phyloP scores from a whole-genome alignment of 176 grass and related monocot species.

The Paspalum vaginatum region DNA sequence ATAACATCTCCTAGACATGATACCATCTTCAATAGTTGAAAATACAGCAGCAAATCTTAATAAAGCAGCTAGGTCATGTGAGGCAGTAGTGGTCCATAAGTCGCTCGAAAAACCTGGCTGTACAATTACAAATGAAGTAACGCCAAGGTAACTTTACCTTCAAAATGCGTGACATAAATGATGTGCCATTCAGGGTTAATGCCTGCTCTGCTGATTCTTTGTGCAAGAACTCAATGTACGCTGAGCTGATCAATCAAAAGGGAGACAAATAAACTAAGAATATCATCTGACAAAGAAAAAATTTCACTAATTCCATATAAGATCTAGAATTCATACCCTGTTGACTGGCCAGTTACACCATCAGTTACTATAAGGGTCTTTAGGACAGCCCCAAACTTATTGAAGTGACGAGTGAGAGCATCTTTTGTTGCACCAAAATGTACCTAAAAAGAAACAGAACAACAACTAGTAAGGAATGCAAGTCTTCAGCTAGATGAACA shows the following conservation, averaged over 20 bases:
- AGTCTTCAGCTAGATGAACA: slow-evolving; percentile 3
- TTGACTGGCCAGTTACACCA: slow-evolving; percentile 76
- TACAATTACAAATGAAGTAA: neutral
- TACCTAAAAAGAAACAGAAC: slow-evolving; percentile 51
- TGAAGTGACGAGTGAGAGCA: slow-evolving; percentile 90
- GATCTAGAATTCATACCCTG: slow-evolving; percentile 64
- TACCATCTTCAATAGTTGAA: neutral
- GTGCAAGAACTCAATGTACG: slow-evolving; percentile 83
- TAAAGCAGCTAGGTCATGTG: slow-evolving; percentile 6
- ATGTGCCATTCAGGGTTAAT: slow-evolving; percentile 76
- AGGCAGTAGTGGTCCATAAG: neutral
- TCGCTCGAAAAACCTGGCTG: slow-evolving; percentile 15
- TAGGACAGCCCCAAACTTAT: slow-evolving; percentile 84
- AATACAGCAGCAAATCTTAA: neutral
- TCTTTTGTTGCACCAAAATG: slow-evolving; percentile 95
- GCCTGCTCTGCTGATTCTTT: slow-evolving; percentile 90
- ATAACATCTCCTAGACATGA: neutral
- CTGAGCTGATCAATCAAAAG: slow-evolving; percentile 54
- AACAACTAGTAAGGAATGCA: slow-evolving; percentile 26
- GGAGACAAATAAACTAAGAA: slow-evolving; percentile 5
- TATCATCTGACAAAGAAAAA: neutral
- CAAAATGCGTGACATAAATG: slow-evolving; percentile 97
- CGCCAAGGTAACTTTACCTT: slow-evolving; percentile 60
- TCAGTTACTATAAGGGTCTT: slow-evolving; percentile 91
- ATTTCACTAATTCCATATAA: slow-evolving; percentile 27